Conservation (phyloP, 306 rosid genomes). For the Prunus mira region DNA sequence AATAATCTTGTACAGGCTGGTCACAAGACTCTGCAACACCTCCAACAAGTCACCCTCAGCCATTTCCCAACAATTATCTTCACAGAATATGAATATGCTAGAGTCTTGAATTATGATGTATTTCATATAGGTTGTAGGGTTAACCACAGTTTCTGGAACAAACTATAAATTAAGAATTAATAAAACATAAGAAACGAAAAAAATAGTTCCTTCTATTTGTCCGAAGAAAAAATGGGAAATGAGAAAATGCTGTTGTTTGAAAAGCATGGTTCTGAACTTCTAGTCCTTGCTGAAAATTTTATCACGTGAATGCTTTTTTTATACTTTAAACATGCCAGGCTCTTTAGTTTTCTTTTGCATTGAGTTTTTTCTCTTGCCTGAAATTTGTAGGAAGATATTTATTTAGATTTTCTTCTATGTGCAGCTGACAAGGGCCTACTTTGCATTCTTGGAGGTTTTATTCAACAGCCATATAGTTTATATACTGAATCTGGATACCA, state of each 20-base stretch:
- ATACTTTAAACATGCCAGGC: neutral
- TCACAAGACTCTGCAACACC: neutral
- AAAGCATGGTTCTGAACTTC: neutral
- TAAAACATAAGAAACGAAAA: neutral
- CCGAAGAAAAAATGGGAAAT: neutral
- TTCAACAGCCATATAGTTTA: conserved; percentile 80
- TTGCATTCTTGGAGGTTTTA: conserved; percentile 91
- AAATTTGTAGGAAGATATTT: neutral
- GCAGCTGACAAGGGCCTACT: conserved; percentile 95
- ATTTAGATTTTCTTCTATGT: conserved; percentile 20
- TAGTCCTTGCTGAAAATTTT: neutral
- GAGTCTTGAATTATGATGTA: neutral
- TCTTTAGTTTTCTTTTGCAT: neutral
- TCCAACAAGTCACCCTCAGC: neutral
- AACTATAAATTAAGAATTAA: no score
- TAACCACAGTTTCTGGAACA: neutral
- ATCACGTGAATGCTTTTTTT: neutral
- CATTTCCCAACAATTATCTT: neutral
- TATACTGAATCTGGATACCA: conserved; percentile 74
- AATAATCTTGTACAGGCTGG: neutral
- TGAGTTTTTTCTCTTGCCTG: neutral
- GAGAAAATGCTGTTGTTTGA: neutral
- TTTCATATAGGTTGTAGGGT: neutral
- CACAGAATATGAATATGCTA: neutral
- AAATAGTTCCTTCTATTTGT: neutral